Evolutionary conservation across 1,139 yeast genomes (phyloP), one percentile per base, ranked within the genome.

Genomic region (Lodderomyces elongisporus): DNA sequence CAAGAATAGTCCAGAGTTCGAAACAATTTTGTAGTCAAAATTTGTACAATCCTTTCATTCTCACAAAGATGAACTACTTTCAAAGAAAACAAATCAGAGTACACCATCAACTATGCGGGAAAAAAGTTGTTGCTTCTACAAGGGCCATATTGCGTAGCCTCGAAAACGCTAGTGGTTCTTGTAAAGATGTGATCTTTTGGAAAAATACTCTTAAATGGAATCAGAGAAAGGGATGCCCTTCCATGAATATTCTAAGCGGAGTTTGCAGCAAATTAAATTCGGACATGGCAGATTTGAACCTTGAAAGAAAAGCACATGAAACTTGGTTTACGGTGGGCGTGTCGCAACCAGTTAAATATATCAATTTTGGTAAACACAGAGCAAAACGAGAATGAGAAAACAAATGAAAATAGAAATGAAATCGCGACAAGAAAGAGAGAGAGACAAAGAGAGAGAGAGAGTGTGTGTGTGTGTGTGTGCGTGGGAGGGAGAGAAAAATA

Each of bases 31-130:
- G n/a, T n/a, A n/a, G n/a, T n/a, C n/a, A 10, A 20, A 40, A 28
- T 20, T 28, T 32, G 17, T 38, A 34, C 22, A 40, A 42, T 25
- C 43, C 42, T 4, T 42, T 42, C 26, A 31, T 42, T 3, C 29
- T 42, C 14, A 35, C 40, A 4, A 42, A 40, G 17, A 32, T 40
- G 35, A 40, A 35, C 25, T 42, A 39, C 14, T 40, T 42, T 21
- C 38, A 34, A 17, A 32, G 36, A 24, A 39, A 33, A 24, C 21
- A 31, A 14, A 13, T 31, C 2, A 32, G 31, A 17, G 17, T 24
- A 5, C 31, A 22, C 12, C 31, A 31, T 28, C 26, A 28, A 12
- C 16, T 41, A 10, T 31, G 22, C 23, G 31, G 36, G 12, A 32
- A 34, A 20, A 17, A 10, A 9, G 17, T 28, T 17, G 34, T 25